Percentiles rank a stretch among this genome's conserved stretches.
phyloP scores from a whole-genome alignment of 371 early-diverging fungal species.

The Saksenaea oblongispora region DNA sequence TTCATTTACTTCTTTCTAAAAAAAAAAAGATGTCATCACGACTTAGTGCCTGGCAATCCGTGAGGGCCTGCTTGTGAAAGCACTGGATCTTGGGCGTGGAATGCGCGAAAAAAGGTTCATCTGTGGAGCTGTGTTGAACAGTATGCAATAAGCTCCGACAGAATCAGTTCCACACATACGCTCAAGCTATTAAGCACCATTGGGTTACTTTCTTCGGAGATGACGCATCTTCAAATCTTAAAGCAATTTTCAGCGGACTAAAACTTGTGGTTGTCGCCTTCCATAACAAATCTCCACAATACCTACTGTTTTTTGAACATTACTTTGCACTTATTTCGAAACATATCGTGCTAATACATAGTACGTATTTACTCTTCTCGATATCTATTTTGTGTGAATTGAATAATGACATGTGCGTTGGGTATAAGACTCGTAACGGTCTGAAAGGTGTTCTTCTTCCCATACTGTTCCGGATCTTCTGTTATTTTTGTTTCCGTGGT shows the following conservation, averaged over 20 bases:
- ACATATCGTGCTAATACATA: too few relatives aligned
- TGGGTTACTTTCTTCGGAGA: slow-evolving; percentile 14
- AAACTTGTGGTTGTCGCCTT: background rate
- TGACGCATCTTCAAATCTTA: background rate
- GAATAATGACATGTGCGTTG: too few relatives aligned
- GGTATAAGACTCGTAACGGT: too few relatives aligned
- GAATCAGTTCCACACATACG: slow-evolving; percentile 32
- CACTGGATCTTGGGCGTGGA: slow-evolving; percentile 3
- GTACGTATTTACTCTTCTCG: too few relatives aligned
- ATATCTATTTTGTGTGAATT: too few relatives aligned
- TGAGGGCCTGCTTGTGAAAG: background rate
- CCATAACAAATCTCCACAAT: background rate
- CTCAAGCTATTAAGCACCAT: slow-evolving; percentile 38
- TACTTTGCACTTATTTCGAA: too few relatives aligned
- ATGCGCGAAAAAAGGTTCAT: slow-evolving; percentile 1
- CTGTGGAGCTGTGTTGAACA: slow-evolving; percentile 43
- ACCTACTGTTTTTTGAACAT: too few relatives aligned
- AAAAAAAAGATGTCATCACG: background rate
- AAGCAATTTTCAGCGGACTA: background rate
- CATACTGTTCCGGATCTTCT: too few relatives aligned
- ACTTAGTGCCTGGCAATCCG: slow-evolving; percentile 7
- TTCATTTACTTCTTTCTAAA: background rate
- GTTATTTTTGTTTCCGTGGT: too few relatives aligned
- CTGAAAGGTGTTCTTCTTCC: too few relatives aligned
- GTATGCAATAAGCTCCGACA: slow-evolving; percentile 37